These are phyloP conservation scores for Phytopythium chamaehyphon DNA, from an alignment of 352 stramenopile species.

Conservation along the genomic window DNA sequence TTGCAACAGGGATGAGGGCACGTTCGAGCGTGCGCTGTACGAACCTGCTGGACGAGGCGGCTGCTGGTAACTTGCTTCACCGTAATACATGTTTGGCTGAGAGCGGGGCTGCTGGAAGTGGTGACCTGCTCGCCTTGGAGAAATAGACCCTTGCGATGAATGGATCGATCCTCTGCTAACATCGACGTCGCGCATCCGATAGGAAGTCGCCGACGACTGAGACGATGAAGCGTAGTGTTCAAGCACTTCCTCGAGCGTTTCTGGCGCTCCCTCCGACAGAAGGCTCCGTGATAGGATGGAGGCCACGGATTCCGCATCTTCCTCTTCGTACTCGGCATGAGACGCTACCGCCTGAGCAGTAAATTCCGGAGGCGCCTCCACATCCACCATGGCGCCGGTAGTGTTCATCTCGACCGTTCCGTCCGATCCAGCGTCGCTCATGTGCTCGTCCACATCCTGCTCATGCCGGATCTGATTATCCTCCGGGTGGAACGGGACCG, in stretches of 20 bases:
- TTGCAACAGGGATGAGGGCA: conserved; percentile 55
- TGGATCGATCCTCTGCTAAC: conserved; percentile 10
- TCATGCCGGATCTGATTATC: conserved; percentile 13
- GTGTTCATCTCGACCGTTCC: conserved; percentile 38
- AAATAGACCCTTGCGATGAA: conserved; percentile 12
- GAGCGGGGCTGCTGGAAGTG: background rate
- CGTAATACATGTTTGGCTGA: background rate
- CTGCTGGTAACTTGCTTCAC: background rate
- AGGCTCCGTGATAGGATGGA: conserved; percentile 25
- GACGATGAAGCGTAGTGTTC: conserved; percentile 52
- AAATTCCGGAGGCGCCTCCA: background rate
- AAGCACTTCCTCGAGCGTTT: conserved; percentile 58
- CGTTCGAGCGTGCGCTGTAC: conserved; percentile 1
- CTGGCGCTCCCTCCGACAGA: conserved; percentile 32
- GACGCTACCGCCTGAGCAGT: conserved; percentile 4
- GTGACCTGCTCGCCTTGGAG: conserved; percentile 1
- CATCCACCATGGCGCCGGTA: conserved; percentile 19
- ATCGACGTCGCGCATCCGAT: conserved; percentile 35
- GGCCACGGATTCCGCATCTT: conserved; percentile 7
- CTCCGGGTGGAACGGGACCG: no score
- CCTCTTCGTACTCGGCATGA: conserved; percentile 9
- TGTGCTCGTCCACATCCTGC: conserved; percentile 31
- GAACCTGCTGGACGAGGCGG: conserved; percentile 1
- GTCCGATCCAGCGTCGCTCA: conserved; percentile 44
- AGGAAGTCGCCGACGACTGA: conserved; percentile 37